Evolutionary conservation across 1,284 basidiomycete species (phyloP).

Genomic region (Cutaneotrichosporon sp.): DNA sequence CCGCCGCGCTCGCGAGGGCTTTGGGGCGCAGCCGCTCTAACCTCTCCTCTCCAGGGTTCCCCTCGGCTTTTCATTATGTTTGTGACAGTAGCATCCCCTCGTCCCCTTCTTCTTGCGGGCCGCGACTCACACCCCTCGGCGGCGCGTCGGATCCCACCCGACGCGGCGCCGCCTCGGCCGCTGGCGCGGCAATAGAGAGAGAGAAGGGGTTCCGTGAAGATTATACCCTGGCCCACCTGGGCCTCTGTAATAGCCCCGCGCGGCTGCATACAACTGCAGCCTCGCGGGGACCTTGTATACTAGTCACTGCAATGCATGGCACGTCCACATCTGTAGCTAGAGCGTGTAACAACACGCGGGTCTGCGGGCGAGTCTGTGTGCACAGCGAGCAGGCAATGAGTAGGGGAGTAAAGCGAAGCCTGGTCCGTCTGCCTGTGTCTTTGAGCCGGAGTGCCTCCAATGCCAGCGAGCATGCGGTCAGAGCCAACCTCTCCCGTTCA

Average conservation of each 20-base stretch:
- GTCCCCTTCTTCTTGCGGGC: constrained; percentile 1
- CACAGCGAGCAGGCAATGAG: too few species aligned
- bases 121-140: neutral
- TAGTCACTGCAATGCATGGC: constrained; percentile 34
- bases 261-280: neutral
- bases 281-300: constrained; percentile 22
- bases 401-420: too few species aligned
- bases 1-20: constrained; percentile 32
- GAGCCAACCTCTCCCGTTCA: neutral
- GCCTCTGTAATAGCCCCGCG: constrained; percentile 6
- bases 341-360: neutral
- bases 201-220: constrained; percentile 14
- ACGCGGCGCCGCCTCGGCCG: constrained; percentile 5
- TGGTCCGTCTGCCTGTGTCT: too few species aligned
- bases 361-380: too few species aligned
- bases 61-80: constrained; percentile 21
- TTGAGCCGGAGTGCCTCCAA: too few species aligned
- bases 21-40: constrained; percentile 23
- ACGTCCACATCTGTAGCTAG: constrained; percentile 21
- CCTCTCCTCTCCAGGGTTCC: constrained; percentile 12
- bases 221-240: constrained; percentile 1
- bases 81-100: constrained; percentile 31
- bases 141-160: constrained; percentile 5
- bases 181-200: constrained; percentile 17
- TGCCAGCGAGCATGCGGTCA: neutral